These are phyloP conservation scores for button mushroom (Agaricus bisporus) DNA, from an alignment of 768 basidiomycete genomes.

Conservation along the genomic window DNA sequence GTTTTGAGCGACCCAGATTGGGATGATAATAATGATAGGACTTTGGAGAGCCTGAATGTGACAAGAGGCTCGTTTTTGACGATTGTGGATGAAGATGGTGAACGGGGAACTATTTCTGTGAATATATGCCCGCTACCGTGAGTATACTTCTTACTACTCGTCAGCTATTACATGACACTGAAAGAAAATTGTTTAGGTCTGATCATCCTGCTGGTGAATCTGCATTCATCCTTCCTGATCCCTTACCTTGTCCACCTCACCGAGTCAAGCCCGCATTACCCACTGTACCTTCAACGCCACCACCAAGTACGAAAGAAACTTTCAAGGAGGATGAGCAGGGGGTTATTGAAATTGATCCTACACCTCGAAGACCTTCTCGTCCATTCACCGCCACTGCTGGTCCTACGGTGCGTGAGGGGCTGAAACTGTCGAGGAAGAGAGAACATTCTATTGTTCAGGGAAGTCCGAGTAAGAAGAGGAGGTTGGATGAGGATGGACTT, in stretches of 20 bases:
- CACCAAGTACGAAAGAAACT: conserved; percentile 20
- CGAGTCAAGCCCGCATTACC: conserved; percentile 32
- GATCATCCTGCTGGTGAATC: conserved; percentile 47
- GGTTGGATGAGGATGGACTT: conserved; percentile 71
- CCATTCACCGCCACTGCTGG: neutral
- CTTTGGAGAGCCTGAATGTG: conserved; percentile 76
- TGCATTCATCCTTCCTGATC: conserved; percentile 58
- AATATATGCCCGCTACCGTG: conserved; percentile 68
- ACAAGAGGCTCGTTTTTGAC: conserved; percentile 81
- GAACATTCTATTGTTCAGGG: conserved; percentile 14
- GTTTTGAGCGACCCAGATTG: conserved; percentile 91
- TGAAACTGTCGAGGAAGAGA: conserved; percentile 16
- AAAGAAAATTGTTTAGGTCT: conserved; percentile 29
- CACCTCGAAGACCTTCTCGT: conserved; percentile 37
- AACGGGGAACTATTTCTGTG: conserved; percentile 64
- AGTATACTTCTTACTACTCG: conserved; percentile 27
- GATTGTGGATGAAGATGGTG: conserved; percentile 85
- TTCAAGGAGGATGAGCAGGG: conserved; percentile 47
- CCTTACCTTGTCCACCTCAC: conserved; percentile 51
- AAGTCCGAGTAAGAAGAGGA: conserved; percentile 60
- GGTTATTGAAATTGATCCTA: conserved; percentile 48
- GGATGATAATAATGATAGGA: conserved; percentile 81
- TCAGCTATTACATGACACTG: neutral
- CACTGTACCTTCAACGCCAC: conserved; percentile 34
- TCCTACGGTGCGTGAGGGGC: neutral